A percentile compares a stretch with the other conserved stretches of the same genome.
These are phyloP conservation scores for Tardiomyces depauwii DNA, from an alignment of 1,139 yeast species.

Conservation along the genomic window DNA sequence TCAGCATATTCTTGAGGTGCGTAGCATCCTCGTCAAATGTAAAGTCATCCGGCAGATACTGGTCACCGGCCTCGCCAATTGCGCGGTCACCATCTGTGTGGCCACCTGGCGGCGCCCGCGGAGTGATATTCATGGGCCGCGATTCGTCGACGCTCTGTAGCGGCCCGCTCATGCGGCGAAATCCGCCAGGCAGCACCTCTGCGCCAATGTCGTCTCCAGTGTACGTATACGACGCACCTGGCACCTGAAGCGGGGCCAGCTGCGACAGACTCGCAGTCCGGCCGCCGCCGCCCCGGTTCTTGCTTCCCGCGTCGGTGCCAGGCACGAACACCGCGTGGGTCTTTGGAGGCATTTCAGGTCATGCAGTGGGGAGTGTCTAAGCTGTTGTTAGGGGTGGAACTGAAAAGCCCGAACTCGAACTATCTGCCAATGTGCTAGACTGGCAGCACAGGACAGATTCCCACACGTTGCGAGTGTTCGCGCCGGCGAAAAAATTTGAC, in stretches of 20 bases:
- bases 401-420: too few species aligned
- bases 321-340: background rate
- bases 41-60: conserved; percentile 8
- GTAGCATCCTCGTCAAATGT: background rate
- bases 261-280: background rate
- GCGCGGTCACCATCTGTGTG: background rate
- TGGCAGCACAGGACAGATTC: too few species aligned
- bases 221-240: background rate
- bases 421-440: too few species aligned
- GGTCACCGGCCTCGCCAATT: conserved; percentile 1
- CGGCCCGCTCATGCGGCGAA: background rate
- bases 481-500: too few species aligned
- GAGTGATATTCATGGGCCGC: background rate
- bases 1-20: background rate
- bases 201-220: conserved; percentile 6
- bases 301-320: background rate
- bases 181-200: conserved; percentile 6
- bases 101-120: background rate
- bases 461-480: too few species aligned
- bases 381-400: too few species aligned
- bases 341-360: background rate
- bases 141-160: background rate
- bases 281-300: background rate
- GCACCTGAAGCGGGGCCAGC: background rate
- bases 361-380: too few species aligned